A percentile compares a stretch with the other conserved stretches of the same genome.
phyloP scores from a whole-genome alignment of 164 flowering plant species.

The Echeveria elegans region DNA sequence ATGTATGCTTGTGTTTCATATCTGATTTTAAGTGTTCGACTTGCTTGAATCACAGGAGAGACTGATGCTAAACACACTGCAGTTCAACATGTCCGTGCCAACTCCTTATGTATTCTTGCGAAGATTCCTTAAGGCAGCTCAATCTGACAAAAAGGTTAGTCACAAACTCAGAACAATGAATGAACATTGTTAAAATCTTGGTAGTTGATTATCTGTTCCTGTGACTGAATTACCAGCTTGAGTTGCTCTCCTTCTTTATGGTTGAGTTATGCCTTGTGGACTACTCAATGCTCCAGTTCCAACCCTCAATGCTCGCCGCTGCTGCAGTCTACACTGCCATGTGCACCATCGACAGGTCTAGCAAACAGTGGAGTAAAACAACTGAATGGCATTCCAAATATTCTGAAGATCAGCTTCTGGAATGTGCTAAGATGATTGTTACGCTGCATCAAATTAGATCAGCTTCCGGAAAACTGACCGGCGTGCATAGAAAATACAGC shows the following conservation, averaged over 20 bases:
- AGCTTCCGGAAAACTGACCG: constrained; percentile 47
- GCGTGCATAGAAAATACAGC: constrained; percentile 44
- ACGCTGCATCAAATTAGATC: constrained; percentile 40
- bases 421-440: constrained; percentile 44
- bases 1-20: no score
- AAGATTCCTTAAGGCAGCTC: constrained; percentile 66
- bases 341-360: constrained; percentile 25
- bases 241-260: constrained; percentile 35
- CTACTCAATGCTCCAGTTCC: constrained; percentile 47
- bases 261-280: constrained; percentile 48
- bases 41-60: constrained; percentile 30
- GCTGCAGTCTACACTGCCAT: constrained; percentile 46
- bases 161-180: not conserved
- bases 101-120: constrained; percentile 51
- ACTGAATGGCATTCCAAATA: constrained; percentile 36
- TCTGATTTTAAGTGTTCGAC: not conserved
- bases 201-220: not conserved
- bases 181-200: not conserved
- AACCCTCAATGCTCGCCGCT: constrained; percentile 55
- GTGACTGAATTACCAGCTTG: constrained; percentile 16
- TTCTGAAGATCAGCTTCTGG: constrained; percentile 41
- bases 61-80: constrained; percentile 44
- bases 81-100: constrained; percentile 53
- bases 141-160: constrained; percentile 43
- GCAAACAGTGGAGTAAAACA: constrained; percentile 38